These are phyloP conservation scores for Pterocarpus santalinus DNA, from an alignment of 306 rosid species.

Conservation along the genomic window DNA sequence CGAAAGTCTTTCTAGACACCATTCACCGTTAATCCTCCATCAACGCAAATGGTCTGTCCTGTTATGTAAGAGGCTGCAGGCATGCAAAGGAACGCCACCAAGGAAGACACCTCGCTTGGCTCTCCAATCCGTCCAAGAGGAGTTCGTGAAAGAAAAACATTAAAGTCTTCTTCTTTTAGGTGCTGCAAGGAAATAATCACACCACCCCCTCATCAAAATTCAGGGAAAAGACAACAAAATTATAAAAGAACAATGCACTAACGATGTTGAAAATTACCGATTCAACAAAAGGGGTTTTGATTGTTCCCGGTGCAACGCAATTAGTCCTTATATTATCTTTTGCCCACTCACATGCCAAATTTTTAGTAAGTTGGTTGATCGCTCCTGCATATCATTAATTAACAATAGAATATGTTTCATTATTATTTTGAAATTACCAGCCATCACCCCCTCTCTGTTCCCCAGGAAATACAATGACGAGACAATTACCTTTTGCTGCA, in stretches of 20 bases:
- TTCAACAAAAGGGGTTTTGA: conserved; percentile 47
- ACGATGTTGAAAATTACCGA: conserved; percentile 5
- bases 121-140: conserved; percentile 59
- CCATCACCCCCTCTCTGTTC: background rate
- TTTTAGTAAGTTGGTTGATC: conserved; percentile 57
- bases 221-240: background rate
- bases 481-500: conserved; percentile 53
- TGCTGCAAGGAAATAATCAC: conserved; percentile 23
- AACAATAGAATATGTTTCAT: background rate
- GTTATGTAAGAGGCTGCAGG: conserved; percentile 53
- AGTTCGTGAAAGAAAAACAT: conserved; percentile 29
- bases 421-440: background rate
- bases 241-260: background rate
- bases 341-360: conserved; percentile 74
- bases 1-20: conserved; percentile 3
- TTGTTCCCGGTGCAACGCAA: conserved; percentile 63
- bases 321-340: conserved; percentile 66
- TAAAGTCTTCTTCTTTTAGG: background rate
- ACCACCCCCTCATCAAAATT: background rate
- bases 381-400: conserved; percentile 53
- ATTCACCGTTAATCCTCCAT: conserved; percentile 39
- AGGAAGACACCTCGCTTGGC: conserved; percentile 52
- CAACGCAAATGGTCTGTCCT: conserved; percentile 43
- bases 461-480: background rate
- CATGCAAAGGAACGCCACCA: conserved; percentile 61